Evolutionary conservation across 495 filamentous ascomycete species (phyloP).

Genomic region (Hypoxylon lienhwacheense): DNA sequence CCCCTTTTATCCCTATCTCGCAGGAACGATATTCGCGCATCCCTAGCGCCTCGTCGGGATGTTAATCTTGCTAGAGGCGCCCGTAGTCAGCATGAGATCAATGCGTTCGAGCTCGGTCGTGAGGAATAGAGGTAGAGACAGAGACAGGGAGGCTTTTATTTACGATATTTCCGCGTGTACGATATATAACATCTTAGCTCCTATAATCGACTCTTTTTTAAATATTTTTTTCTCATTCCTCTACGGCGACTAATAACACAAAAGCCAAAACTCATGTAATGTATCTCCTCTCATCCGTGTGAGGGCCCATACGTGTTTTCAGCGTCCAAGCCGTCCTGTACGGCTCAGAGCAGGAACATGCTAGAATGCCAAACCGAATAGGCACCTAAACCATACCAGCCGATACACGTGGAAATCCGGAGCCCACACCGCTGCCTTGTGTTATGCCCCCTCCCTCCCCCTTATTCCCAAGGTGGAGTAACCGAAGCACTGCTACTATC

Average conservation of each 20-base stretch:
- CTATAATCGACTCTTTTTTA: conserved; percentile 8
- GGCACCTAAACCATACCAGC: conserved; percentile 9
- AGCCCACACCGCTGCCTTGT: background rate
- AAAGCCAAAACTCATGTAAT: conserved; percentile 12
- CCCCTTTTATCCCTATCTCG: too few species aligned
- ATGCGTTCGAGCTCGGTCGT: conserved; percentile 1
- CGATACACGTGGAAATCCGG: conserved; percentile 3
- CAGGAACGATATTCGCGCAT: background rate
- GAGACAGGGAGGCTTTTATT: background rate
- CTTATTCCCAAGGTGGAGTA: too few species aligned
- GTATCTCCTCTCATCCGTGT: conserved; percentile 1
- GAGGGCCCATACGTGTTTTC: conserved; percentile 9
- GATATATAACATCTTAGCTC: conserved; percentile 8
- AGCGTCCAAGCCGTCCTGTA: background rate
- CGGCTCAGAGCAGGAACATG: conserved; percentile 1
- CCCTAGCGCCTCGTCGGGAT: background rate
- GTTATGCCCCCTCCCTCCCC: conserved; percentile 2
- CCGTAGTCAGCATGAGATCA: conserved; percentile 1
- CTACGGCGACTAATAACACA: conserved; percentile 29
- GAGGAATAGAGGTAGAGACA: too few species aligned
- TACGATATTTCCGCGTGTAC: background rate
- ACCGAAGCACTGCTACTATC: background rate
- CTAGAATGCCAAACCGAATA: conserved; percentile 7
- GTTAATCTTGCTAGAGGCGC: background rate
- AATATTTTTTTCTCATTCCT: conserved; percentile 14